These are phyloP conservation scores for Pichia sp. DNA, from an alignment of 1,139 yeast genomes.

Conservation along the genomic window DNA sequence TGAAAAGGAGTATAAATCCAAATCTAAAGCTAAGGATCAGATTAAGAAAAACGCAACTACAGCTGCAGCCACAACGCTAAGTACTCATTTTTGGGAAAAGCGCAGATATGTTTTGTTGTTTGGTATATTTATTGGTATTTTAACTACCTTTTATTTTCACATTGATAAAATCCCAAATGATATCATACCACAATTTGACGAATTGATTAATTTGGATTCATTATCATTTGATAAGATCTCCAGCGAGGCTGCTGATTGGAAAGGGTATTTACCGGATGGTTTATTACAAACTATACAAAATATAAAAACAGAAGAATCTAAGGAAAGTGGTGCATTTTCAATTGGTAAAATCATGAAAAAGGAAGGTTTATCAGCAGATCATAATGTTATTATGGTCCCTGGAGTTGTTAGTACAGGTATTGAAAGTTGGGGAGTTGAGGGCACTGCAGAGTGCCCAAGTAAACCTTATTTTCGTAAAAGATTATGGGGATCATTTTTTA, in stretches of 20 bases:
- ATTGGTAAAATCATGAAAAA: constrained; percentile 66
- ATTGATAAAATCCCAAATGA: constrained; percentile 24
- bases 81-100: constrained; percentile 32
- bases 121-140: constrained; percentile 66
- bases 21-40: neutral
- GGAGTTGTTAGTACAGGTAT: constrained; percentile 95
- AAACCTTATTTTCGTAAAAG: constrained; percentile 82
- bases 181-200: constrained; percentile 34
- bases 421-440: constrained; percentile 85
- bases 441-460: constrained; percentile 64
- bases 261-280: constrained; percentile 59
- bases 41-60: neutral
- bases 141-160: constrained; percentile 58
- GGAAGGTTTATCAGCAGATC: constrained; percentile 45
- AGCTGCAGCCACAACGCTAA: constrained; percentile 4
- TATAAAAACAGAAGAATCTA: constrained; percentile 34
- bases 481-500: constrained; percentile 94
- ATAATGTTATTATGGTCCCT: constrained; percentile 88
- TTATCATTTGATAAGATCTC: constrained; percentile 29
- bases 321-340: constrained; percentile 73
- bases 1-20: neutral
- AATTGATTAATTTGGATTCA: constrained; percentile 49
- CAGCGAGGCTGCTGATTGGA: constrained; percentile 42
- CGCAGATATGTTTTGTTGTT: constrained; percentile 43
- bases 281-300: constrained; percentile 57